A percentile compares a stretch with the other conserved stretches of the same genome.
Evolutionary conservation across 2,329 filamentous ascomycete genomes (phyloP).

Genomic region (Penicillium palitans): DNA sequence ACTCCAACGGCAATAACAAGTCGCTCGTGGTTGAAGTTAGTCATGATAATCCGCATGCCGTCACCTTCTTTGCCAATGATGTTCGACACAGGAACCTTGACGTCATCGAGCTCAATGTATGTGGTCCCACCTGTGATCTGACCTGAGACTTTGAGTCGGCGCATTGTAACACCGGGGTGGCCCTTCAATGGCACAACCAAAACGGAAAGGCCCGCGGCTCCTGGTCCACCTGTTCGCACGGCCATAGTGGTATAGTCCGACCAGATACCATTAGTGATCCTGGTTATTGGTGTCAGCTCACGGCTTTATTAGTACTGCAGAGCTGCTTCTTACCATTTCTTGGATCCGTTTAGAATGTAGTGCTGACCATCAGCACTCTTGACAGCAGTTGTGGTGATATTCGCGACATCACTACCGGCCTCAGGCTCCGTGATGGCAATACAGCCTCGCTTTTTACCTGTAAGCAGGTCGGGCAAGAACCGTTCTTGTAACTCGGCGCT

Average conservation of each 20-base stretch:
- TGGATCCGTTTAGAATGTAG: slow-evolving; percentile 72
- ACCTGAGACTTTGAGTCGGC: slow-evolving; percentile 66
- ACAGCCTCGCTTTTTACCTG: slow-evolving; percentile 65
- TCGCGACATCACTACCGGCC: slow-evolving; percentile 72
- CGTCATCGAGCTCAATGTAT: slow-evolving; percentile 74
- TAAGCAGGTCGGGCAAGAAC: slow-evolving; percentile 67
- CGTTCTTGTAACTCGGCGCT: slow-evolving; percentile 61
- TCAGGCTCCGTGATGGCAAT: slow-evolving; percentile 79
- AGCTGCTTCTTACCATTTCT: slow-evolving; percentile 63
- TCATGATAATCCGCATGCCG: slow-evolving; percentile 75
- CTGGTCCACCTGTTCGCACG: slow-evolving; percentile 68
- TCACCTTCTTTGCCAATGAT: slow-evolving; percentile 68
- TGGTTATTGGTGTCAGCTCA: slow-evolving; percentile 20
- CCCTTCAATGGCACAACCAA: slow-evolving; percentile 70
- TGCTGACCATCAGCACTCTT: slow-evolving; percentile 63
- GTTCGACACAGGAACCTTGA: slow-evolving; percentile 69
- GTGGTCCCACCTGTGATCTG: slow-evolving; percentile 68
- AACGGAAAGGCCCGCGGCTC: slow-evolving; percentile 63
- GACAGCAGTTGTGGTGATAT: slow-evolving; percentile 66
- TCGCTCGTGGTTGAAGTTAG: slow-evolving; percentile 78
- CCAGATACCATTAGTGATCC: slow-evolving; percentile 73
- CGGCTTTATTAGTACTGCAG: not conserved
- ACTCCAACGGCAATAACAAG: slow-evolving; percentile 65
- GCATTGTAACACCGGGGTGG: slow-evolving; percentile 66
- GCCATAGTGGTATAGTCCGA: slow-evolving; percentile 69